Percentiles rank a stretch among this genome's conserved stretches.
Conservation (phyloP, 1,284 basidiomycete genomes). For the Ustilago shanxiensis region DNA sequence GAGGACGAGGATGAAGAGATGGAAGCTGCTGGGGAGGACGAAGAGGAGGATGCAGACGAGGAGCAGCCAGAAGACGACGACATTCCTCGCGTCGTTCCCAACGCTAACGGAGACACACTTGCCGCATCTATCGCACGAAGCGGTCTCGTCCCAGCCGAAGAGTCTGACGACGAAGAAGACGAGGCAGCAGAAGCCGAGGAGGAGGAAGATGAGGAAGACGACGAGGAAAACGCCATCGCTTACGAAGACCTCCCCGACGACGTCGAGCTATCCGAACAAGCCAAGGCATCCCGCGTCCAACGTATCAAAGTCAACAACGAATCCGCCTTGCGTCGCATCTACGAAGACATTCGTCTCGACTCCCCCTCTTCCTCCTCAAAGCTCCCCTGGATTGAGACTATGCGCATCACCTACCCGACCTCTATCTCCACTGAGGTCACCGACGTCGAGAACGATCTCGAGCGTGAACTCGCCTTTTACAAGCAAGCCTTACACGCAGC, state of each 20-base stretch:
- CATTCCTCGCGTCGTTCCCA: constrained; percentile 37
- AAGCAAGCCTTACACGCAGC: constrained; percentile 91
- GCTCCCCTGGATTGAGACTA: constrained; percentile 68
- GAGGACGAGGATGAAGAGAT: constrained; percentile 47
- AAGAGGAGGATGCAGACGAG: constrained; percentile 29
- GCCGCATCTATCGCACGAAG: constrained; percentile 65
- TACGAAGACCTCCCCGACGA: constrained; percentile 62
- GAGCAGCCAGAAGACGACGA: constrained; percentile 36
- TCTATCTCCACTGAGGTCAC: constrained; percentile 74
- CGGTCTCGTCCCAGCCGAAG: constrained; percentile 52
- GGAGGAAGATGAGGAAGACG: constrained; percentile 50
- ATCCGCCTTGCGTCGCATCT: constrained; percentile 58
- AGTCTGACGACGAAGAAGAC: constrained; percentile 55
- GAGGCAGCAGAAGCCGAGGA: constrained; percentile 46
- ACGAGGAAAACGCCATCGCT: constrained; percentile 37
- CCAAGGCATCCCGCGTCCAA: constrained; percentile 55
- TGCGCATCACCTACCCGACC: constrained; percentile 58
- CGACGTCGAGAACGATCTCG: constrained; percentile 82
- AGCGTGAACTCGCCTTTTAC: constrained; percentile 96
- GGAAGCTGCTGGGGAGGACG: constrained; percentile 33
- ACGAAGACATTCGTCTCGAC: constrained; percentile 60
- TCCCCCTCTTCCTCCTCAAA: constrained; percentile 41
- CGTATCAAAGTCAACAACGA: constrained; percentile 67
- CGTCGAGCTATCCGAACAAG: constrained; percentile 51
- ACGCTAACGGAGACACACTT: constrained; percentile 61